Base-by-base conservation (phyloP, 202 grass and related monocot species). In the Dendrocalamus latiflorus region DNA sequence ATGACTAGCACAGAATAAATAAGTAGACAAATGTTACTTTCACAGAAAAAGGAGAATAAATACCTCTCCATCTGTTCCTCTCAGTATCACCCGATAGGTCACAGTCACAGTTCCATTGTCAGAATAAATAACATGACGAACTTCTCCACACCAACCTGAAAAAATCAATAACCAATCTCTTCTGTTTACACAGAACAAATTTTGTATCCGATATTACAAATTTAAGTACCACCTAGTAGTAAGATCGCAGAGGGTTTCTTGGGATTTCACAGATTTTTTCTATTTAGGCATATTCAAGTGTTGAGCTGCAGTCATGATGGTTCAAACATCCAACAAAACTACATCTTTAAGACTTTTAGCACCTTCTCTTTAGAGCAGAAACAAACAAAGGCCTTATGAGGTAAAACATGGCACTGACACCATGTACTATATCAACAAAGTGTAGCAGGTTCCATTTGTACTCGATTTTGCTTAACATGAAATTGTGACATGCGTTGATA, bases 111-210 rank as follows among this genome's bases (percentile, higher is more conserved):
- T 89, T 83, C 93, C 93, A 80, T 85, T 82, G 9, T 89, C 81
- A 34, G 85, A 93, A 83, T 93, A 95, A 50, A 86, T 95, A 62
- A 99, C 93, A 86, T 94, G 70, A 22, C 96, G 87, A 72, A 99
- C 87, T 95, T 99, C 96, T 81, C 96, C 93, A 64, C 96, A 99
- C 93, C 96, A 99, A 72, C 96, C 96, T 95, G 85, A 68, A 81
- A 81, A 86, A 28, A 72, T 30, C 5, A 86, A 65, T 5, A 57
- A 47, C 77, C 9, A 5, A 63, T 76, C 81, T 87, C 36, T 77
- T 85, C 3, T 68, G 16, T 64, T 56, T 24, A 55, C 9, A 43
- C 5, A 2, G 4, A 16, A 11, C 0, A 5, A 6, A 30, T 68
- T 73, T 67, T 75, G 54, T 22, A 21, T 34, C 47, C 0, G 1